Base-by-base conservation (phyloP, 768 basidiomycete species). In the Phylloporus sp. region DNA sequence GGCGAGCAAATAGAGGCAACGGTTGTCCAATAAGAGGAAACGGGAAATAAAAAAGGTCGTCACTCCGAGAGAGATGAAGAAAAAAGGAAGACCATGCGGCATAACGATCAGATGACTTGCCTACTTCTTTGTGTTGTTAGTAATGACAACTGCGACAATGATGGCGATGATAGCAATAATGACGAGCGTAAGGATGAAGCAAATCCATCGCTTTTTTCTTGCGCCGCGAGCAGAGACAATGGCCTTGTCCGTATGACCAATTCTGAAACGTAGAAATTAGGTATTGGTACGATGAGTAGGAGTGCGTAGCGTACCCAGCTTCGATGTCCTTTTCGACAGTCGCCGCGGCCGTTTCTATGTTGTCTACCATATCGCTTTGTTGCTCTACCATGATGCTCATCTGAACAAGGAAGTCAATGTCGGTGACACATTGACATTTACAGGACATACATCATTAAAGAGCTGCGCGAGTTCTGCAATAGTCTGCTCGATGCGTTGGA, bases 191-290 rank as follows among this genome's bases (percentile, higher is more conserved):
- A 91, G 80, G 69, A 81, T 63, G 76, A 95, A 95, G 71, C 94
- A 97, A 64, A 95, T 94, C 92, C 93, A 96, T 59, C 93, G 83
- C 78, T 95, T 97, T 69, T 85, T 90, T 50, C 95, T 83, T 18
- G 95, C 95, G 26, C 85, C 79, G 24, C 87, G 78, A 18, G 95
- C 95, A 29, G 86, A 90, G 29, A 69, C 73, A 42, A 97, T 87
- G 7, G 94, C 95, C 60, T 87, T 88, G 38, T 86, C 81, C 1
- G 91, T 90, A 64, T 96, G 87, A 52, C 77, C 72, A 42, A 91
- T 68, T 50, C 93, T 96, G 57, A 6, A 32, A 34, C 14, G 27
- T 26, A 38, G 10, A 36, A 0, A 21, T 49, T 55, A 48, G 54
- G 42, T 14, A 41, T 10, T n/a, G 11, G 15, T 27, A 15, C 6